phyloP scores from a whole-genome alignment of 805 yeast genomes.

The Ogataea thermomethanolica region DNA sequence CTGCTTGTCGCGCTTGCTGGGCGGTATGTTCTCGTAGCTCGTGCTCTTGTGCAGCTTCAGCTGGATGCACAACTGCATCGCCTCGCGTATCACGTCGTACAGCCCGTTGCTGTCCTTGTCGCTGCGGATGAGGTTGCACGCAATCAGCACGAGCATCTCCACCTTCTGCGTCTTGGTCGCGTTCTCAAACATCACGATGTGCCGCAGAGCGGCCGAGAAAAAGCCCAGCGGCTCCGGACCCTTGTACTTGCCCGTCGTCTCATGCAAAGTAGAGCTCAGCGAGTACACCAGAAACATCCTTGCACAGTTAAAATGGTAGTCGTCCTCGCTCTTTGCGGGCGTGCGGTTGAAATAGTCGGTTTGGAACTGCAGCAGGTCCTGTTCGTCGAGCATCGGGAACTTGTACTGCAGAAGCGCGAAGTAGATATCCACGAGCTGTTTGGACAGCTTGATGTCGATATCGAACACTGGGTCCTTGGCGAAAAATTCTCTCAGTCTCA shows the following conservation, averaged over 20 bases:
- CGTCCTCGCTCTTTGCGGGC: conserved; percentile 29
- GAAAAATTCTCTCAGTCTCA: conserved; percentile 44
- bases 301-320: conserved; percentile 51
- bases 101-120: conserved; percentile 56
- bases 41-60: conserved; percentile 36
- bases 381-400: conserved; percentile 53
- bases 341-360: conserved; percentile 41
- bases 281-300: conserved; percentile 55
- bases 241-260: conserved; percentile 52
- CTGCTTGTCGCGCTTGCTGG: conserved; percentile 34
- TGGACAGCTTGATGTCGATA: conserved; percentile 46
- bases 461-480: conserved; percentile 49
- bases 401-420: conserved; percentile 54
- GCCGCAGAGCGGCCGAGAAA: conserved; percentile 58
- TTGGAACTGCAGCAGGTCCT: conserved; percentile 48
- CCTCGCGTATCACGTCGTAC: conserved; percentile 51
- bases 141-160: conserved; percentile 50
- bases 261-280: conserved; percentile 48
- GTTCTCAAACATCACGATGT: conserved; percentile 43
- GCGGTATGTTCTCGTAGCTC: conserved; percentile 32
- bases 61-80: conserved; percentile 43
- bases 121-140: conserved; percentile 55
- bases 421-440: conserved; percentile 51
- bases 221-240: conserved; percentile 55
- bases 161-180: conserved; percentile 44